Evolutionary conservation across 371 early-diverging fungal species (phyloP).

Genomic region (Circinella minor): DNA sequence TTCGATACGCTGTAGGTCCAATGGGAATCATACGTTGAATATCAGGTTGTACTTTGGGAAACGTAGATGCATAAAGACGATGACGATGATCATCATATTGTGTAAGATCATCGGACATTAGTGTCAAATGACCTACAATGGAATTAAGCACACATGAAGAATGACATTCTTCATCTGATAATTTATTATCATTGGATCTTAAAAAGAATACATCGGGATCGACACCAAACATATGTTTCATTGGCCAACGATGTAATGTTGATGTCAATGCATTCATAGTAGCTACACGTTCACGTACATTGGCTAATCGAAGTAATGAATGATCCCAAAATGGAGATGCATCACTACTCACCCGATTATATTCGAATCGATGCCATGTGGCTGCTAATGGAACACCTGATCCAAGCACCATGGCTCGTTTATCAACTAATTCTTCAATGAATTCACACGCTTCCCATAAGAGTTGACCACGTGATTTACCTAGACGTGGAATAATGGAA

Average conservation of each 20-base stretch:
- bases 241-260: slow-evolving; percentile 50
- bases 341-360: slow-evolving; percentile 51
- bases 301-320: slow-evolving; percentile 26
- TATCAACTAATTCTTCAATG: slow-evolving; percentile 35
- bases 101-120: slow-evolving; percentile 48
- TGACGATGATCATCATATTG: slow-evolving; percentile 29
- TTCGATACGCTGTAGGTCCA: slow-evolving; percentile 23
- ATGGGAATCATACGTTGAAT: slow-evolving; percentile 15
- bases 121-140: slow-evolving; percentile 46
- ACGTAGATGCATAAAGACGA: slow-evolving; percentile 29
- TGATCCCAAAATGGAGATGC: slow-evolving; percentile 53
- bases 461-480: slow-evolving; percentile 52
- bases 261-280: slow-evolving; percentile 48
- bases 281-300: slow-evolving; percentile 54
- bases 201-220: slow-evolving; percentile 56
- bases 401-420: slow-evolving; percentile 45
- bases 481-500: slow-evolving; percentile 43
- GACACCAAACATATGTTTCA: slow-evolving; percentile 49
- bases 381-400: slow-evolving; percentile 51
- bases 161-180: slow-evolving; percentile 38
- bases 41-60: slow-evolving; percentile 28
- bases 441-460: slow-evolving; percentile 54
- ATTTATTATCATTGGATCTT: slow-evolving; percentile 45
- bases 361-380: slow-evolving; percentile 44
- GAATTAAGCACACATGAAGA: slow-evolving; percentile 44